These are phyloP conservation scores for Boletus coccyginus DNA, from an alignment of 768 basidiomycete species.

Conservation along the genomic window DNA sequence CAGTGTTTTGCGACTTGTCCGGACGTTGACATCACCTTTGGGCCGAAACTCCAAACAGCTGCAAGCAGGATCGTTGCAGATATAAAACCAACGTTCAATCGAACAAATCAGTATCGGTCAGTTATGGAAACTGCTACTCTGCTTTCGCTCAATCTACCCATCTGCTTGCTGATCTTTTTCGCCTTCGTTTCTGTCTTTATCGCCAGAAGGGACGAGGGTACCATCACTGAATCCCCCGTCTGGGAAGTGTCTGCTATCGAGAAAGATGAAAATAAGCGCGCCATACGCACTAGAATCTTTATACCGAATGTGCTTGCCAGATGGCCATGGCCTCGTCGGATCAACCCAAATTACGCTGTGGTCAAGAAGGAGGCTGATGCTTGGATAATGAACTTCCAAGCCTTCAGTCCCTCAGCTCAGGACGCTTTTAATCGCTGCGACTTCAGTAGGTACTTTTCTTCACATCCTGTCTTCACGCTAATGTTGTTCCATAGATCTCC, in stretches of 20 bases:
- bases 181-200: no score
- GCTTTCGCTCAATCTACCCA: neutral
- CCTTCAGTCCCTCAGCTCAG: slow-evolving; percentile 13
- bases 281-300: neutral
- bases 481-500: slow-evolving; percentile 6
- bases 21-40: no score
- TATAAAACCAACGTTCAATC: neutral
- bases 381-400: slow-evolving; percentile 7
- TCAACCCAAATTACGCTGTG: neutral
- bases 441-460: neutral
- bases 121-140: neutral
- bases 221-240: neutral
- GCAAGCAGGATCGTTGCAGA: no score
- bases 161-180: no score
- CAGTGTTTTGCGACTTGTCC: neutral
- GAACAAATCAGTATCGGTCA: slow-evolving; percentile 9
- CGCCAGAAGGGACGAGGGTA: no score
- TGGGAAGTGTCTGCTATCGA: neutral
- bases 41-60: no score
- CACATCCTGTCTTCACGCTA: neutral
- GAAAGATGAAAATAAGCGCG: neutral
- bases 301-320: slow-evolving; percentile 8
- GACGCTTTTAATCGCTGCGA: slow-evolving; percentile 12
- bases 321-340: slow-evolving; percentile 15
- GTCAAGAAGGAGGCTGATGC: slow-evolving; percentile 5